These are phyloP conservation scores for Helichrysum umbraculigerum DNA, from an alignment of 129 eudicot species.

Conservation along the genomic window DNA sequence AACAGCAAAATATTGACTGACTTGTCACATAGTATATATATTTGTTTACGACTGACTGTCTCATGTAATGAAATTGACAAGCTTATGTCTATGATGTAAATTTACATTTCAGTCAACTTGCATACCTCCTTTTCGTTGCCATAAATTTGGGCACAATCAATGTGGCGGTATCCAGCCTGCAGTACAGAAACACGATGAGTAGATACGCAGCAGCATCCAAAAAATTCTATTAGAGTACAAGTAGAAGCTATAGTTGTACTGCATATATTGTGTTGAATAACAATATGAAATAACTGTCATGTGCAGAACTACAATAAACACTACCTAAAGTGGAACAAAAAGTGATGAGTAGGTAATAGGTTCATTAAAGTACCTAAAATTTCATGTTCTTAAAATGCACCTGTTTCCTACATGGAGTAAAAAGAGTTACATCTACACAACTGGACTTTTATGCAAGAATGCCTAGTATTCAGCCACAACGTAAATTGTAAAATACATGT, in stretches of 20 bases:
- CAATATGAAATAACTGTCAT: not conserved
- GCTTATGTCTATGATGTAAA: not conserved
- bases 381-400: not conserved
- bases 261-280: slow-evolving; percentile 1
- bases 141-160: slow-evolving; percentile 75
- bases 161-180: slow-evolving; percentile 86
- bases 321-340: not conserved
- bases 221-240: not conserved
- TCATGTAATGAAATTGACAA: not conserved
- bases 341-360: not conserved
- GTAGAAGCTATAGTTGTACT: not conserved
- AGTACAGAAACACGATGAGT: slow-evolving; percentile 26
- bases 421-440: not conserved
- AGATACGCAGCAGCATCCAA: not conserved
- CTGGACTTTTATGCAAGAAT: not conserved
- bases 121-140: slow-evolving; percentile 82
- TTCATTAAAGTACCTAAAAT: not conserved
- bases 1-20: not conserved
- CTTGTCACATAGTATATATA: not conserved
- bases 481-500: not conserved
- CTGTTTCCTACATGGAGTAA: not conserved
- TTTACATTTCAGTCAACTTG: not conserved
- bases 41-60: not conserved
- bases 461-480: not conserved
- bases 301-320: not conserved